Evolutionary conservation across 164 flowering plant genomes (phyloP), one percentile per base, ranked within the genome.

Genomic region (Kalanchoe fedtschenkoi): DNA sequence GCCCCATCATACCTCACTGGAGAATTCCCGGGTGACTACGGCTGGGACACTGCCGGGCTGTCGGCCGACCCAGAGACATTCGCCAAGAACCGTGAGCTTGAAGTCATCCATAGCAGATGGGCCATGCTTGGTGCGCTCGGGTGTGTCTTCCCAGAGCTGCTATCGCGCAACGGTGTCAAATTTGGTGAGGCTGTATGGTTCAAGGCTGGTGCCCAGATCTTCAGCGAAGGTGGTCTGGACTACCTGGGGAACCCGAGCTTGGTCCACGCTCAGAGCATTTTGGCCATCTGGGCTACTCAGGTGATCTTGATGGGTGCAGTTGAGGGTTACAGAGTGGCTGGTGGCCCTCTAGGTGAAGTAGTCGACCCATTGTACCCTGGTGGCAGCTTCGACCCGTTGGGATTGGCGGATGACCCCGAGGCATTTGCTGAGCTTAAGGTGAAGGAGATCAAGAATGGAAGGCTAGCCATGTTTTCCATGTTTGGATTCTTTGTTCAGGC

Each of bases 141-240:
- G 2, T 43, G 51, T 21, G 51, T 43, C 51, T 43, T 43, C 51
- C 51, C 51, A 1, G 51, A 43, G 51, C 51, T 43, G 7, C 22
- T 43, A 11, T 43, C 51, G 5, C 51, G 51, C 24, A 43, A 43
- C 9, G 51, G 51, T n/a, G 51, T 43, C 24, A 43, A 43, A 43
- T 43, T 43, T n/a, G 51, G 51, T 10, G 51, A 43, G 34, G 59
- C 59, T 28, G 59, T 56, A 0, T 56, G 59, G 59, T 56, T 56
- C 59, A 56, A 56, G 35, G 59, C 59, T 56, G 59, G 59, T 30
- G 59, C 59, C 33, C 59, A 56, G 19, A 56, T 56, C 19, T 56
- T 56, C 35, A 56, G 59, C 19, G 59, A 56, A 6, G 59, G 59
- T 11, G 59, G 59, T 29, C n/a, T 56, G 35, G 59, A 56, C 59